A percentile compares a stretch with the other conserved stretches of the same genome.
phyloP scores from a whole-genome alignment of 2,329 filamentous ascomycete genomes.

The Fusarium succisae region DNA sequence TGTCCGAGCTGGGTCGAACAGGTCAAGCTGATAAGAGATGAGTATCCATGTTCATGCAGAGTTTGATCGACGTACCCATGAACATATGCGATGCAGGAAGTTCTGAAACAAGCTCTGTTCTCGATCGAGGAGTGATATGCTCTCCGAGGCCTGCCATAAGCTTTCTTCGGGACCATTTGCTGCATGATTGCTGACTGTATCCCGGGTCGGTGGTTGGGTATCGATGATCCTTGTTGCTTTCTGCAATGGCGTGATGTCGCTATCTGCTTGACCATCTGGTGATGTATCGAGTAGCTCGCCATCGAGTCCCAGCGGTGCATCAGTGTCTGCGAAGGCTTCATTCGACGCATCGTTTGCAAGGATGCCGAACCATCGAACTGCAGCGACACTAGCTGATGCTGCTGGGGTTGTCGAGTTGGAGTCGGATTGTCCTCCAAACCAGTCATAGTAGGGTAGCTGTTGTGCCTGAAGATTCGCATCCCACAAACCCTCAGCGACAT shows the following conservation, averaged over 20 bases:
- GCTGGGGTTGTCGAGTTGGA: constrained; percentile 36
- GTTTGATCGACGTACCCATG: constrained; percentile 27
- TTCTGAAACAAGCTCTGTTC: constrained; percentile 39
- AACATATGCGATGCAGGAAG: constrained; percentile 39
- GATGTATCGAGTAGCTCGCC: constrained; percentile 15
- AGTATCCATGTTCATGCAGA: neutral
- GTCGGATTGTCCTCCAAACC: constrained; percentile 12
- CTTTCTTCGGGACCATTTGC: constrained; percentile 5
- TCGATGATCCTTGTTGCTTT: constrained; percentile 35
- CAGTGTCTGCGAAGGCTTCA: neutral
- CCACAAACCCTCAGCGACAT: neutral
- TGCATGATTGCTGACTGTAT: neutral
- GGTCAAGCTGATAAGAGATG: constrained; percentile 20
- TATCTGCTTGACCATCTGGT: neutral
- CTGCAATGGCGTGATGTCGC: constrained; percentile 23
- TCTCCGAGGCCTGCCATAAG: constrained; percentile 36
- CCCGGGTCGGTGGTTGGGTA: neutral
- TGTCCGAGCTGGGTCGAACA: constrained; percentile 35
- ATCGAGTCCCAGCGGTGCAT: neutral
- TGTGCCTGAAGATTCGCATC: neutral
- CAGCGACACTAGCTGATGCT: constrained; percentile 36
- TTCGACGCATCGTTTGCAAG: constrained; percentile 29
- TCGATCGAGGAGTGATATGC: constrained; percentile 31
- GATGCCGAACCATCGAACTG: constrained; percentile 41
- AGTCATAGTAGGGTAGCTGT: constrained; percentile 1